Base-by-base conservation (phyloP, 371 early-diverging fungal genomes). In the Zychaea mexicana region DNA sequence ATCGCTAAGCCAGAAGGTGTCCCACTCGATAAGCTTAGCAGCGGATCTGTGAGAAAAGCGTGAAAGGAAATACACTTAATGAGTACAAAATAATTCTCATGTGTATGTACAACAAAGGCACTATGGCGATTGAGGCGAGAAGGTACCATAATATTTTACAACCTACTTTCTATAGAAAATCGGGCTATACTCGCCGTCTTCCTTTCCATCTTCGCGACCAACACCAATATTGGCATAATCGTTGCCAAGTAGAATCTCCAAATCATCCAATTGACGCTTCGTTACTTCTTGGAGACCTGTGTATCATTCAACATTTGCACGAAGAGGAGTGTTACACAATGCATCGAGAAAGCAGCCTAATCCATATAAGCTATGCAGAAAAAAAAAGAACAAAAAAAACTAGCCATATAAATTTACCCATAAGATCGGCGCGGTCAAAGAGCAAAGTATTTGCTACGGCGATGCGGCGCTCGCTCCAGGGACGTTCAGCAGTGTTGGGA, bases 131-230 rank as follows among this genome's bases (percentile, higher is more conserved):
- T 10, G 12, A 45, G 17, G 7, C n/a, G n/a, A n/a, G 7, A 7
- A 45, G 19, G 5, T 12, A 45, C 4, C 12, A 45, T 17, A 4
- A 12, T 10, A 45, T 45, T 10, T 45, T 10, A 36, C 38, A 45
- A 13, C 21, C 19, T 70, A 78, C 79, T 63, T 72, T 39, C 73
- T 76, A 49, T 76, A 79, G 55, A 79, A 79, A n/a, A 79, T 60
- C 6, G 79, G 70, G 17, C 67, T 58, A 26, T 76, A 70, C 60
- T 83, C 79, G 7, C 82, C 82, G 36, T 70, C 57, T 47, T 72
- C 57, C 32, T 79, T 76, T 3, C 83, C 84, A 59, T 83, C 83
- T 5, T 71, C 60, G 32, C 83, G 67, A n/a, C 84, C 84, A 8
- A 61, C 71, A 33, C 83, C 83, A 10, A 81, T 38, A 78, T 79